Conservation (phyloP, 179 eudicot genomes). For the Carnegiea gigantea region DNA sequence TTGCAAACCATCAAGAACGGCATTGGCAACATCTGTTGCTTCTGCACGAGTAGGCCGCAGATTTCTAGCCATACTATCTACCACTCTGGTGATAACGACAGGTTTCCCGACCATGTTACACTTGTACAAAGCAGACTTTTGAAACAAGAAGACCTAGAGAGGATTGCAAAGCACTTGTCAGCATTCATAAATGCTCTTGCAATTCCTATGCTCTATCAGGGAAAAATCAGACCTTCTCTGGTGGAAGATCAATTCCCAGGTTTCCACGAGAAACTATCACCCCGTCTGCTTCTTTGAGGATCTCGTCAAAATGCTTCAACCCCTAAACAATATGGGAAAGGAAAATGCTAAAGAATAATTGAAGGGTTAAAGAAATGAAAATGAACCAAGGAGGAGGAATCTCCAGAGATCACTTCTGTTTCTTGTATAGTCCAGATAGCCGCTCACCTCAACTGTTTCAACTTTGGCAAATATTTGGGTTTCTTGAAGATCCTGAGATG, state of each 20-base stretch:
- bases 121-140: conserved; percentile 37
- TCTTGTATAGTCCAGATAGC: background rate
- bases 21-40: conserved; percentile 46
- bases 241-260: conserved; percentile 93
- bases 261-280: conserved; percentile 89
- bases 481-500: conserved; percentile 59
- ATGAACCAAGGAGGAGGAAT: background rate
- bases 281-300: conserved; percentile 94
- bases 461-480: conserved; percentile 94
- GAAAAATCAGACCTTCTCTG: conserved; percentile 63
- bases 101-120: conserved; percentile 43
- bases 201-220: conserved; percentile 2
- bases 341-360: background rate
- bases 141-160: conserved; percentile 42
- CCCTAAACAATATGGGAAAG: conserved; percentile 45
- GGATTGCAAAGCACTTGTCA: conserved; percentile 8
- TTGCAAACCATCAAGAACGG: conserved; percentile 36
- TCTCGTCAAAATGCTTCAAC: conserved; percentile 84
- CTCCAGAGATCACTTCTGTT: no score
- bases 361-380: background rate
- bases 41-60: conserved; percentile 42
- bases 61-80: conserved; percentile 40
- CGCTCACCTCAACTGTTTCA: conserved; percentile 79
- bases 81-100: conserved; percentile 37
- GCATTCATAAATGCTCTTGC: background rate